Evolutionary conservation across 2,329 filamentous ascomycete genomes (phyloP), one percentile per base, ranked within the genome.

Genomic region (Lecanicillium sp.): DNA sequence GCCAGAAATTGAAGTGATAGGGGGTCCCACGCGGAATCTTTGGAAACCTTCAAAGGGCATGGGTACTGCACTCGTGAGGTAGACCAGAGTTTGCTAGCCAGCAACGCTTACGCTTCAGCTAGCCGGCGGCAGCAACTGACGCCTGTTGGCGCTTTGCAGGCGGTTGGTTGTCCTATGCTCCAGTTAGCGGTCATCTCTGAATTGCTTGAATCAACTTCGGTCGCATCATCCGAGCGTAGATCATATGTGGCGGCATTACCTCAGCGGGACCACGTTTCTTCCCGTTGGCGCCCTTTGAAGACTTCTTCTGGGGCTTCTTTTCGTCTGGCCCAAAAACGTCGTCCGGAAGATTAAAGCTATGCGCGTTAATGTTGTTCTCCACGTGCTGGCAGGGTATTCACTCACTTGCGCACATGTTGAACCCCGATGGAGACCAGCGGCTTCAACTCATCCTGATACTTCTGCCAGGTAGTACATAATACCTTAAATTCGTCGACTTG

Each of bases 311-410:
- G 5, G 87, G 87, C 58, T 81, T 86, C 42, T 72, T 71, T 66
- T 98, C 93, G 59, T 87, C 87, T 20, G 83, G 71, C 40, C 83
- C 77, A 62, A 98, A 98, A 2, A 97, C 83, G 64, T 98, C 91
- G 51, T 88, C 83, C 23, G 93, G 93, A 21, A 98, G 77, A 61
- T 90, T 83, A 63, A 87, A 87, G 67, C 90, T 48, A 35, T n/a
- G 41, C 17, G 32, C 30, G 29, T 53, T 56, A 8, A 52, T 48
- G 49, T n/a, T 45, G 12, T 5, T 30, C 11, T 9, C 14, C 14
- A 12, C 49, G 27, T 32, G 5, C 6, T 23, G 9, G 9, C 6
- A 21, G 14, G 14, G 24, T 39, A 26, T 33, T 14, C 10, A 70
- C 84, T 69, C 75, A 95, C 90, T 86, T 94, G 67, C 88, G 84